Evolutionary conservation across 2,329 filamentous ascomycete genomes (phyloP).

Genomic region (Davidsoniella virescens): DNA sequence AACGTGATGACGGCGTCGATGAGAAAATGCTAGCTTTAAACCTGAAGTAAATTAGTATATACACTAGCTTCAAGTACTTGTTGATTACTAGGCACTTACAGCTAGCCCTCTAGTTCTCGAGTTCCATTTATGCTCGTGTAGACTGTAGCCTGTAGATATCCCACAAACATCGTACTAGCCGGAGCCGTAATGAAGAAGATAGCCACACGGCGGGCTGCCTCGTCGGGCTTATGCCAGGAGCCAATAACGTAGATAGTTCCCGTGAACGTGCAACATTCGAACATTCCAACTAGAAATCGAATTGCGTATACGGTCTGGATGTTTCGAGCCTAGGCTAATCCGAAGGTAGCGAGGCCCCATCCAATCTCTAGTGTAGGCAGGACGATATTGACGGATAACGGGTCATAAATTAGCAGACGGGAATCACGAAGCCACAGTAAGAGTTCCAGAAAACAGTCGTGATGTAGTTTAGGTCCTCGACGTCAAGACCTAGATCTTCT

Average conservation of each 20-base stretch:
- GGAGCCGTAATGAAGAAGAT: slow-evolving; percentile 35
- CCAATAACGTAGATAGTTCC: slow-evolving; percentile 21
- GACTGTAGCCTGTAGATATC: slow-evolving; percentile 36
- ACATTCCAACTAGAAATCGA: slow-evolving; percentile 22
- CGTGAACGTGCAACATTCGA: slow-evolving; percentile 18
- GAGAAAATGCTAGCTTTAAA: slow-evolving; percentile 33
- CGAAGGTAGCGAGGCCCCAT: slow-evolving; percentile 20
- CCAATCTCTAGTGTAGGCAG: slow-evolving; percentile 19
- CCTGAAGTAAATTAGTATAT: no score
- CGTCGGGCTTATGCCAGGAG: slow-evolving; percentile 22
- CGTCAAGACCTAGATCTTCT: slow-evolving; percentile 20
- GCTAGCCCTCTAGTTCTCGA: slow-evolving; percentile 32
- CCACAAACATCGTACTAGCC: slow-evolving; percentile 33
- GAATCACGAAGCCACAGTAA: slow-evolving; percentile 26
- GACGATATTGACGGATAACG: slow-evolving; percentile 21
- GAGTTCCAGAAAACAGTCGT: slow-evolving; percentile 22
- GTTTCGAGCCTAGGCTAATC: slow-evolving; percentile 19
- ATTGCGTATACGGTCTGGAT: slow-evolving; percentile 22
- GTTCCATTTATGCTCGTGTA: slow-evolving; percentile 36
- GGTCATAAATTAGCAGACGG: slow-evolving; percentile 24
- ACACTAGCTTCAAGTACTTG: no score
- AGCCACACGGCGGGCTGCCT: slow-evolving; percentile 30
- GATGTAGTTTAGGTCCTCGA: slow-evolving; percentile 21
- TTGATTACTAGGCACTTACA: slow-evolving; percentile 12
- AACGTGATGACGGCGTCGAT: slow-evolving; percentile 43